phyloP scores from a whole-genome alignment of 768 basidiomycete species.

The Lentinula raphanica region DNA sequence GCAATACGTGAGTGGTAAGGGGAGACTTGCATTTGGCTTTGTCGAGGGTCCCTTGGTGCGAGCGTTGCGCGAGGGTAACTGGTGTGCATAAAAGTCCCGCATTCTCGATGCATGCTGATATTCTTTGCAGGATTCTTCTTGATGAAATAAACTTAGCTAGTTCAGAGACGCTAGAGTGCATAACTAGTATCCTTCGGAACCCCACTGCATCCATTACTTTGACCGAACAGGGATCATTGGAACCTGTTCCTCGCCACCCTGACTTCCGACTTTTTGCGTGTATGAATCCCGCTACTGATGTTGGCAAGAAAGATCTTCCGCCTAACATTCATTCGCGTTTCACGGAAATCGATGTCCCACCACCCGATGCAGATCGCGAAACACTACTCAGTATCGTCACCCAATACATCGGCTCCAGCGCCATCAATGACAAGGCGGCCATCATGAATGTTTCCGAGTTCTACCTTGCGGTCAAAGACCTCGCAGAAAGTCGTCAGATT shows the following conservation, averaged over 20 bases:
- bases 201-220: constrained; percentile 85
- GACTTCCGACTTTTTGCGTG: constrained; percentile 97
- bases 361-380: constrained; percentile 88
- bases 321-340: constrained; percentile 87
- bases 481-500: constrained; percentile 69
- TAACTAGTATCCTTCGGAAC: constrained; percentile 83
- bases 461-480: constrained; percentile 73
- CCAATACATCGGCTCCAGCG: constrained; percentile 82
- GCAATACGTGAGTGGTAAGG: constrained; percentile 82
- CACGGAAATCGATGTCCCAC: constrained; percentile 92
- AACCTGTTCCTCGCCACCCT: constrained; percentile 85
- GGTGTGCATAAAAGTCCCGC: constrained; percentile 47
- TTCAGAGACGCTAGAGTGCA: constrained; percentile 89
- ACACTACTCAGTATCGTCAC: constrained; percentile 81
- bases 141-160: constrained; percentile 97
- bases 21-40: constrained; percentile 90
- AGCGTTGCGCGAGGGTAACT: constrained; percentile 83
- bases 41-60: constrained; percentile 95
- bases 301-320: constrained; percentile 96
- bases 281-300: constrained; percentile 99
- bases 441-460: constrained; percentile 92
- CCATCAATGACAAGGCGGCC: constrained; percentile 79
- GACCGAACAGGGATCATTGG: constrained; percentile 88
- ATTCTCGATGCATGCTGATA: not conserved
- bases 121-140: constrained; percentile 69